Conservation (phyloP, 306 rosid species). For the Vicia villosa region DNA sequence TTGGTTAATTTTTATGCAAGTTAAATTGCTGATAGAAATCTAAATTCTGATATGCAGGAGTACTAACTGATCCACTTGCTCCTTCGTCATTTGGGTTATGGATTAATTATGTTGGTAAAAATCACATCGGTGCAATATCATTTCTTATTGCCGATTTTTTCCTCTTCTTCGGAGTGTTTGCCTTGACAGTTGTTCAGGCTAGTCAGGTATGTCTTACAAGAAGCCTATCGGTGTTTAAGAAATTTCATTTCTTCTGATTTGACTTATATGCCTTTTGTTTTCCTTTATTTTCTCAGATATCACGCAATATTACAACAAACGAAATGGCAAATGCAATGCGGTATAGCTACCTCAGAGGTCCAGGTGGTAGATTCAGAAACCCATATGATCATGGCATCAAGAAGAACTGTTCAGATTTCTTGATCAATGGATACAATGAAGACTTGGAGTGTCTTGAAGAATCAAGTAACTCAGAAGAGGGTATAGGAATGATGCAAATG, state of each 20-base stretch:
- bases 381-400: slow-evolving; percentile 93
- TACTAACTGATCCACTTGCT: slow-evolving; percentile 69
- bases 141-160: slow-evolving; percentile 78
- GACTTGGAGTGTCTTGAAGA: slow-evolving; percentile 69
- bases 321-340: slow-evolving; percentile 90
- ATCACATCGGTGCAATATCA: slow-evolving; percentile 78
- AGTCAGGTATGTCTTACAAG: slow-evolving; percentile 63
- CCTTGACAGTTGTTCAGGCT: slow-evolving; percentile 84
- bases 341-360: slow-evolving; percentile 87
- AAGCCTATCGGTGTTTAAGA: neutral
- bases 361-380: slow-evolving; percentile 87
- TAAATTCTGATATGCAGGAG: slow-evolving; percentile 63
- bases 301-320: slow-evolving; percentile 88
- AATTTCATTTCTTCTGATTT: neutral
- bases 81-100: slow-evolving; percentile 82
- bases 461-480: slow-evolving; percentile 57
- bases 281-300: slow-evolving; percentile 50
- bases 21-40: slow-evolving; percentile 40
- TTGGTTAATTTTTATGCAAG: slow-evolving; percentile 21
- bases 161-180: slow-evolving; percentile 83
- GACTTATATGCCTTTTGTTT: neutral
- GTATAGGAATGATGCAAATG: slow-evolving; percentile 65
- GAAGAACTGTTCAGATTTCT: slow-evolving; percentile 89
- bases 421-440: slow-evolving; percentile 89
- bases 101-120: slow-evolving; percentile 59